Conservation (phyloP, 257 asterid genomes). For the Lithospermum erythrorhizon region DNA sequence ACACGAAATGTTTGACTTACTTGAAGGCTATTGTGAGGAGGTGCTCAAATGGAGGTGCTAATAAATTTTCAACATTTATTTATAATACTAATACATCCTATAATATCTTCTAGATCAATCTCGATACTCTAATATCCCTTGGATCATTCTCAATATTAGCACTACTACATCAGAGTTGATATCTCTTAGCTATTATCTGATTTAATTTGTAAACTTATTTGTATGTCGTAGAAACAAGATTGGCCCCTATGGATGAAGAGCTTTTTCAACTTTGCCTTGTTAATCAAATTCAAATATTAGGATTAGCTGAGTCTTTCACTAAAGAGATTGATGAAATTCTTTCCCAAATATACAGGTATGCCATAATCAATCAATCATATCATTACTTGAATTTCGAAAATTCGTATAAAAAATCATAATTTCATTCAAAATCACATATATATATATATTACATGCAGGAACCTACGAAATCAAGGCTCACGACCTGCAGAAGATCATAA, state of each 20-base stretch:
- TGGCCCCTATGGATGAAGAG: conserved; percentile 38
- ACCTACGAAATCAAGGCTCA: conserved; percentile 6
- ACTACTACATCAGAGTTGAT: too few species aligned
- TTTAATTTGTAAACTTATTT: not conserved
- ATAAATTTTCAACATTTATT: not conserved
- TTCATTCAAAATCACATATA: not conserved
- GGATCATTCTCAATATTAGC: too few species aligned
- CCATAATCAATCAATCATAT: too few species aligned
- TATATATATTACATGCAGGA: conserved; percentile 10
- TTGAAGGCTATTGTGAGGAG: conserved; percentile 25
- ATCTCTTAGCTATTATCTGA: too few species aligned
- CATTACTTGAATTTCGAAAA: too few species aligned
- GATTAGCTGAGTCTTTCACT: conserved; percentile 33
- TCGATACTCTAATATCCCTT: too few species aligned
- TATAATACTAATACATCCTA: too few species aligned
- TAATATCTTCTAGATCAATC: too few species aligned
- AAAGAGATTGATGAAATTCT: conserved; percentile 31
- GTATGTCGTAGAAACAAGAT: conserved; percentile 34
- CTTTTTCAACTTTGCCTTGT: conserved; percentile 29
- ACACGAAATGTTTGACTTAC: conserved; percentile 17
- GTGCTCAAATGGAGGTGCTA: conserved; percentile 35
- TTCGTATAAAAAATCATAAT: not conserved
- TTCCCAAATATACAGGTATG: conserved; percentile 29
- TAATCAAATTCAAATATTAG: conserved; percentile 47
- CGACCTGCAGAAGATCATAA: not conserved